Percentiles rank a stretch among this genome's conserved stretches.
Evolutionary conservation across 257 asterid species (phyloP).

Genomic region (Echites panduratus): DNA sequence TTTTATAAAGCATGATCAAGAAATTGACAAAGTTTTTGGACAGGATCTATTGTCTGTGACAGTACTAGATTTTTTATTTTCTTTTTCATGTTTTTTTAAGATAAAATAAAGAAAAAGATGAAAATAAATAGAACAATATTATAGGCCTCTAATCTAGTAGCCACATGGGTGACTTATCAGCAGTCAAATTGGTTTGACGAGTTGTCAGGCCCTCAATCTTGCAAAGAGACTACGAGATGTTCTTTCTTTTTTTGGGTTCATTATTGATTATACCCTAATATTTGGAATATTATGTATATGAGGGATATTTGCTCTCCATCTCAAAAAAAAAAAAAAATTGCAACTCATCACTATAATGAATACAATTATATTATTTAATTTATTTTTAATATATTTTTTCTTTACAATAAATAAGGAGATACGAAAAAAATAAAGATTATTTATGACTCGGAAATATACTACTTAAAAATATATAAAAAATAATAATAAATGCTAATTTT

Average conservation of each 20-base stretch:
- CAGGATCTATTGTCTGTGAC: not conserved
- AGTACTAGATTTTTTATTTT: not conserved
- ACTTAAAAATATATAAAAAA: too few relatives aligned
- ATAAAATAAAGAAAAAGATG: not conserved
- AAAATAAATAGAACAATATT: not conserved
- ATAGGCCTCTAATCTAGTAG: not conserved
- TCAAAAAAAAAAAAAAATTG: too few relatives aligned
- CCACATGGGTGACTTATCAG: not conserved
- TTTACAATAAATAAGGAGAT: too few relatives aligned
- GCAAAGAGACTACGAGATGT: not conserved
- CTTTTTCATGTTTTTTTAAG: not conserved
- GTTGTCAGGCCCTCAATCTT: not conserved
- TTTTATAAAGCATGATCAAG: constrained; percentile 8
- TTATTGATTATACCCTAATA: too few relatives aligned
- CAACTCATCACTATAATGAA: too few relatives aligned
- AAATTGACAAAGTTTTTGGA: constrained; percentile 4
- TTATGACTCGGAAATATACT: too few relatives aligned
- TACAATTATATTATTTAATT: not conserved
- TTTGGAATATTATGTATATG: too few relatives aligned
- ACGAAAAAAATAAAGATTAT: too few relatives aligned
- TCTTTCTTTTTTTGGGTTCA: not conserved
- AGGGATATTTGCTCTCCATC: too few relatives aligned
- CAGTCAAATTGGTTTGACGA: not conserved
- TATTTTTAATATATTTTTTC: not conserved
- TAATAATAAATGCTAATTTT: too few relatives aligned